Base-by-base conservation (phyloP, 106 monocot species). In the Dioscorea dumetorum region DNA sequence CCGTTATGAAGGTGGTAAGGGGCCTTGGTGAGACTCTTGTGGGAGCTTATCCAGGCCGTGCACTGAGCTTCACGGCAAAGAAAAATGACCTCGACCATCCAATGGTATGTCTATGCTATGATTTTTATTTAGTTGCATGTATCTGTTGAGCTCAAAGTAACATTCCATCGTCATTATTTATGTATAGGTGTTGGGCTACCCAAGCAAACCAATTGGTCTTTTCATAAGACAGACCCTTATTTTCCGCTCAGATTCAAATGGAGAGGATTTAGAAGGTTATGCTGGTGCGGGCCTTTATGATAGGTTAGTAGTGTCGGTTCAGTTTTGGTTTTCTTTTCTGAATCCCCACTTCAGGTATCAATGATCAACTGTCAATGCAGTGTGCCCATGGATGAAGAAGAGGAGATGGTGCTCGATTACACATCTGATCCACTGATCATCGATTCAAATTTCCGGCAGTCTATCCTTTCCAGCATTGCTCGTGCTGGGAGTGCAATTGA, bases 181-280 rank as follows among this genome's bases (percentile, higher is more conserved):
- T 73, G 61, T 72, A 24, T 68, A 93, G 99, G 64, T 93, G 61
- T 33, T 90, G 61, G 97, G 97, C 23, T 99, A 83, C 77, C 92
- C 97, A 24, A 93, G 97, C 76, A 99, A 93, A 74, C 92, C 90
- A 24, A 81, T 90, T 68, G 92, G 97, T 19, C 86, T 99, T 62
- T 87, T 90, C 78, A 99, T 93, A 54, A 82, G 66, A 67, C 73
- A 67, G 48, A 85, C 99, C 24, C 76, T 99, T 33, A 99, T 99
- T 60, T 99, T 99, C 75, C 74, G 93, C 69, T 99, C 99, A 7
- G 99, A 99, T 63, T 99, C 90, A 13, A 92, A 99, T 67, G 92
- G 97, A 64, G 92, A 99, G 83, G 97, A 99, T 79, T 77, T 99
- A 70, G 97, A 93, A 87, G 92, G 90, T 48, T 99, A 99, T 79